Conservation (phyloP, 2,329 filamentous ascomycete genomes). For the Exutisphaerella laricina region DNA sequence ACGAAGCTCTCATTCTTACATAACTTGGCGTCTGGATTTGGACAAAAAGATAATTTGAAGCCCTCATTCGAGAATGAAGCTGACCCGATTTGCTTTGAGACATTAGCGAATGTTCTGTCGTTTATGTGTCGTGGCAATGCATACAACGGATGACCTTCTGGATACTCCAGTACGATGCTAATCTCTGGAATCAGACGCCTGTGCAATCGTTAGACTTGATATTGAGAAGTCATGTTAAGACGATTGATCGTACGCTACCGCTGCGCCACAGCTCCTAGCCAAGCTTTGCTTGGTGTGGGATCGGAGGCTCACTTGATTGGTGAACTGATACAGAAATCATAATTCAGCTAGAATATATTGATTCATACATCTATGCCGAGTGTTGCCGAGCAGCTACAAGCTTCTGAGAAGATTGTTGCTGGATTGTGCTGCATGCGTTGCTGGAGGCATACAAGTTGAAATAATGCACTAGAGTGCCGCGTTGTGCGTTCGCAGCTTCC, state of each 20-base stretch:
- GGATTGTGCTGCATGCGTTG: no score
- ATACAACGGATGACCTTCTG: conserved; percentile 22
- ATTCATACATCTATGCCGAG: no score
- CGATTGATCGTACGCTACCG: conserved; percentile 9
- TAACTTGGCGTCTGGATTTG: no score
- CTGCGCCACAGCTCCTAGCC: conserved; percentile 10
- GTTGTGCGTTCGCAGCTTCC: no score
- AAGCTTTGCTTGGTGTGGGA: not conserved
- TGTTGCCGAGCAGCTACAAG: no score
- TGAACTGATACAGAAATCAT: not conserved
- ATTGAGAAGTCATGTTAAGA: not conserved
- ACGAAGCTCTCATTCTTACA: no score
- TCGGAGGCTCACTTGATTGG: not conserved
- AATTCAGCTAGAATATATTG: no score
- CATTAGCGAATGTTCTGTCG: no score
- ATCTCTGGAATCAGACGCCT: conserved; percentile 18
- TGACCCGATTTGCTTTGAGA: conserved; percentile 17
- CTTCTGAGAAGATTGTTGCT: no score
- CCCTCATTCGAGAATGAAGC: conserved; percentile 13
- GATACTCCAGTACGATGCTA: conserved; percentile 17
- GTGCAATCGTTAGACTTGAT: not conserved
- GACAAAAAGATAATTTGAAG: not conserved
- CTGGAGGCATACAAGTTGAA: no score
- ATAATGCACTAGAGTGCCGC: no score
- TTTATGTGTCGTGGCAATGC: no score